Evolutionary conservation across 371 early-diverging fungal genomes (phyloP), one percentile per base, ranked within the genome.

Genomic region (Haplosporangium sp.): DNA sequence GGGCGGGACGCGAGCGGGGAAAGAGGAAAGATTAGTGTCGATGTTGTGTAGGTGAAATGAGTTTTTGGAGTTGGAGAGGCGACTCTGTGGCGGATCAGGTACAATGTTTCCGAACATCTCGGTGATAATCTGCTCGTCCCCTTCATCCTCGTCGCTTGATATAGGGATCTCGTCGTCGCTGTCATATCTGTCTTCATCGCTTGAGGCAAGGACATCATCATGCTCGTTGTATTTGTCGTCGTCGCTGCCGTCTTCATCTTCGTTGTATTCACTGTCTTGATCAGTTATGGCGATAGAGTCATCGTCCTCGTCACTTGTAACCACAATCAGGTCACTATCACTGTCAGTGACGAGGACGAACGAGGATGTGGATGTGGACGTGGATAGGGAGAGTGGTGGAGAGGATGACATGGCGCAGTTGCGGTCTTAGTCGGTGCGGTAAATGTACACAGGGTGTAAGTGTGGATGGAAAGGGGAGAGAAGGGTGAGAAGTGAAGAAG

Each of bases 1-100:
- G 36, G 55, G 38, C 7, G 59, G 60, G 21, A 59, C 7, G 55
- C 11, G 42, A 23, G 8, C 6, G 14, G 58, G 51, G 38, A 65
- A 65, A 36, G 36, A 55, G 20, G 20, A 18, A 20, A 18, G 20
- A 4, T 16, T 21, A 5, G 9, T 50, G 50, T 16, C n/a, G 20
- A 20, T 50, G 50, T 9, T 18, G 20, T 16, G 50, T 18, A 50
- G n/a, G 50, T 21, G 20, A 7, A 50, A 5, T 50, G 50, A 18
- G 20, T n/a, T 10, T n/a, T 18, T 18, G 14, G 18, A 4, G 50
- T n/a, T 16, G 16, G 50, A 18, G 50, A 18, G 9, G 50, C 18
- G 20, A 50, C 18, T 1, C 29, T 29, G 29, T 29, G 29, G 29
- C 4, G 50, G 9, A 50, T 14, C 20, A 9, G 50, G 7, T 50